Evolutionary conservation across 306 rosid species (phyloP).

Genomic region (Carpinus viminea): DNA sequence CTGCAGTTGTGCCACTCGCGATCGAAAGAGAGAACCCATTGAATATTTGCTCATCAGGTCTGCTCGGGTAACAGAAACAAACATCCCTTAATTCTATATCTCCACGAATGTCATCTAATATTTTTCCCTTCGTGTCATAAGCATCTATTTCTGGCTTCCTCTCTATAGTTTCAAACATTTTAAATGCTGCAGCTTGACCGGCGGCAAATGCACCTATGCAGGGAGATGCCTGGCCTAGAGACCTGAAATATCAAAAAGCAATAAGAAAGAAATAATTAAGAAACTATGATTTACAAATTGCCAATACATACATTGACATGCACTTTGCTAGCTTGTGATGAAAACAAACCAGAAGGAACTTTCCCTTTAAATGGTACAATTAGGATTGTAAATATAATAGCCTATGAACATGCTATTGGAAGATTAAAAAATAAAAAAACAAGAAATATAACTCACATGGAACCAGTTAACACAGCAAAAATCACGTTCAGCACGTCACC

Average conservation of each 20-base stretch:
- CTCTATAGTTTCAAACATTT: conserved; percentile 59
- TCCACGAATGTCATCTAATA: conserved; percentile 27
- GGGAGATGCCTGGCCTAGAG: conserved; percentile 62
- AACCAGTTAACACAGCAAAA: conserved; percentile 56
- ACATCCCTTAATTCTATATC: conserved; percentile 34
- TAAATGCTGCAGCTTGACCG: conserved; percentile 64
- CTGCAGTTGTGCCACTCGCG: conserved; percentile 57
- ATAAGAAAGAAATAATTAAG: neutral
- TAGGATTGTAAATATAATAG: neutral
- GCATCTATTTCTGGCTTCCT: conserved; percentile 57
- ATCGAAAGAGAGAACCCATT: conserved; percentile 48
- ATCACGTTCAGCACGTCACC: conserved; percentile 59
- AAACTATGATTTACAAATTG: neutral
- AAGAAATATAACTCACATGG: conserved; percentile 51
- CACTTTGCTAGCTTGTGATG: neutral
- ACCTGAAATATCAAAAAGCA: conserved; percentile 28
- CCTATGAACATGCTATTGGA: neutral
- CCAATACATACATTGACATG: neutral
- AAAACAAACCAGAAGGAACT: neutral
- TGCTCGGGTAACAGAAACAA: conserved; percentile 28
- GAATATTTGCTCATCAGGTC: conserved; percentile 33
- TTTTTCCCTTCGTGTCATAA: conserved; percentile 37
- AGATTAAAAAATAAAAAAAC: neutral
- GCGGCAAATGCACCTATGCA: conserved; percentile 55
- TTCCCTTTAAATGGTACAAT: neutral